Base-by-base conservation (phyloP, 352 stramenopile species). In the Peronosclerospora sorghi region DNA sequence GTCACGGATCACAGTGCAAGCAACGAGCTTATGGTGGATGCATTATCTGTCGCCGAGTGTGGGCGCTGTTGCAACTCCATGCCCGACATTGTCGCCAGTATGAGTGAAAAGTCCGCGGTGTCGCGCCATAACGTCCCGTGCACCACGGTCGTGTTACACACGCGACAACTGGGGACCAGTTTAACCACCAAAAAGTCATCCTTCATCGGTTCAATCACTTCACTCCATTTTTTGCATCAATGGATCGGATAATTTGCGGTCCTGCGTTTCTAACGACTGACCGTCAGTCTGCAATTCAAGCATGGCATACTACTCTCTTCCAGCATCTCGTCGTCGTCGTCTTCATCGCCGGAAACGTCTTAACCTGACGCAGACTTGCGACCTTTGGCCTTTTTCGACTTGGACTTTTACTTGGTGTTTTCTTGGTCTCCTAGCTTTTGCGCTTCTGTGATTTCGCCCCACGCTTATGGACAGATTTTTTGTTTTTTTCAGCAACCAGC, bases 21-120 rank as follows among this genome's bases (percentile, higher is more conserved):
- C 66, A 90, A 26, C 74, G 86, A 32, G 76, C 82, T 5, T 85
- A 96, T 50, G 94, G 92, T 21, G 92, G 94, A 18, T 98, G 95
- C 56, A 90, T 85, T 28, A 91, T 97, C 28, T 98, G 95, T 64
- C 95, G 96, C 19, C 83, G 95, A 17, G 95, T 98, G 46, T 98
- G 92, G 93, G 89, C 91, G 10, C 65, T 98, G 20, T 69, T 98
- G 36, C 93, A 99, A 62, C 89, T 98, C 46, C 94, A 99, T 62
- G 94, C 95, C 34, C 80, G 95, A 8, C 91, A 98, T 61, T 98
- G 95, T 54, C 95, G 96, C 35, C 65, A 81, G 53, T 76, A 83
- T 48, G 71, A 94, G 45, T 98, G 95, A 66, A 87, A 88, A 45
- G 94, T 99, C 48, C 94, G n/a, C n/a, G n/a, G n/a, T n/a, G 37